A percentile compares a stretch with the other conserved stretches of the same genome.
These are phyloP conservation scores for Sclerotinia minor DNA, from an alignment of 2,329 filamentous ascomycete genomes.

Conservation along the genomic window DNA sequence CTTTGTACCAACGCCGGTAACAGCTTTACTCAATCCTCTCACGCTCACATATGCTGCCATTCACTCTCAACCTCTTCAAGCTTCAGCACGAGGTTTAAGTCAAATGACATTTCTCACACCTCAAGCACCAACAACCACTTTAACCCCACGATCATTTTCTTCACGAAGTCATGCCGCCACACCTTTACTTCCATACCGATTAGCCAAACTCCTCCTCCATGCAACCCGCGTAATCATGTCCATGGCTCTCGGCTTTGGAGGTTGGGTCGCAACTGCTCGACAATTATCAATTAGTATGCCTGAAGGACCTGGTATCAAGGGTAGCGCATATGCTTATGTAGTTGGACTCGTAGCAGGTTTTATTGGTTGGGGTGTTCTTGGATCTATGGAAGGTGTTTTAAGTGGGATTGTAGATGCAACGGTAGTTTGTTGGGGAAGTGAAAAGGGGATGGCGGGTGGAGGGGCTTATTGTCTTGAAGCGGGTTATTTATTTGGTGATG, in stretches of 20 bases:
- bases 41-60: conserved; percentile 92
- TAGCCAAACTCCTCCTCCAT: conserved; percentile 88
- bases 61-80: conserved; percentile 78
- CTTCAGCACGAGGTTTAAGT: conserved; percentile 75
- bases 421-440: conserved; percentile 92
- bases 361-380: conserved; percentile 91
- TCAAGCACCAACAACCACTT: conserved; percentile 70
- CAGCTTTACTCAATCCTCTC: conserved; percentile 84
- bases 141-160: conserved; percentile 57
- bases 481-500: conserved; percentile 79
- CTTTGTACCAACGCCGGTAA: conserved; percentile 80
- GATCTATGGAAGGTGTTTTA: conserved; percentile 85
- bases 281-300: conserved; percentile 64
- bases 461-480: conserved; percentile 90
- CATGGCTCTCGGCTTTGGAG: conserved; percentile 83
- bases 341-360: conserved; percentile 89
- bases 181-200: conserved; percentile 78
- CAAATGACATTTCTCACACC: conserved; percentile 80
- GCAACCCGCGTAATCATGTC: conserved; percentile 91
- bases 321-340: conserved; percentile 91
- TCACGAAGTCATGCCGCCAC: conserved; percentile 47
- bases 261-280: conserved; percentile 93
- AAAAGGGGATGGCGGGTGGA: conserved; percentile 67
- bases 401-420: conserved; percentile 85
- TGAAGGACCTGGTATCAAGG: conserved; percentile 56